Base-by-base conservation (phyloP, 371 early-diverging fungal genomes). In the Dichotomocladium elegans region DNA sequence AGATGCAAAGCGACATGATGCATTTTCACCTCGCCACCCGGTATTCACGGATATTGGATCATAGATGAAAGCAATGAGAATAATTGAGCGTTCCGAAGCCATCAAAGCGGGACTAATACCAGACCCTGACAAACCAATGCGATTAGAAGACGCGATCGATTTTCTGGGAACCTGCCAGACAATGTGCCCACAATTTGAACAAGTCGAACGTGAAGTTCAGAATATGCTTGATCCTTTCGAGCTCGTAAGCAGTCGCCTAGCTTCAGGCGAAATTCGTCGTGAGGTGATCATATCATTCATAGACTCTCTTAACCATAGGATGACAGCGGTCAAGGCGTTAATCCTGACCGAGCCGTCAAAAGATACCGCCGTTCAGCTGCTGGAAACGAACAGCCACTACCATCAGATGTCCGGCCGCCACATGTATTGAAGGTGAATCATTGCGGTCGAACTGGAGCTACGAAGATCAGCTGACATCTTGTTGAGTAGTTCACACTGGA, bases 111-210 rank as follows among this genome's bases (percentile, higher is more conserved):
- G 79, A 6, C 43, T 68, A 0, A 87, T 92, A 56, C 75, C 79
- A 3, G 88, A 88, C 52, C 86, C 89, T 0, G 51, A 80, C 28
- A 65, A 66, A 1, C 77, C 72, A 1, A 70, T 67, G 30, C 58
- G 71, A 1, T 64, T 91, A 12, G 78, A 81, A 48, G 82, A 89
- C 22, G 90, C 91, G 3, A 79, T 85, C 34, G 64, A 77, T 22
- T 81, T 95, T 42, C 65, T 83, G 14, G 95, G 93, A 4, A 90
- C 91, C 3, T 95, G 95, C 53, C 58, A 60, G 61, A 84, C 83
- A 8, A 95, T 92, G 92, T 95, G 96, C 60, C 94, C 96, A 0
- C 88, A 84, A 52, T 94, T 83, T 60, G 96, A 96, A 66, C 76
- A 87, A n/a, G 77, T 90, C 27, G 93, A 95, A 57, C 78, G 96